Evolutionary conservation across 257 asterid genomes (phyloP), one percentile per base, ranked within the genome.

Genomic region (Solanum pimpinellifolium): DNA sequence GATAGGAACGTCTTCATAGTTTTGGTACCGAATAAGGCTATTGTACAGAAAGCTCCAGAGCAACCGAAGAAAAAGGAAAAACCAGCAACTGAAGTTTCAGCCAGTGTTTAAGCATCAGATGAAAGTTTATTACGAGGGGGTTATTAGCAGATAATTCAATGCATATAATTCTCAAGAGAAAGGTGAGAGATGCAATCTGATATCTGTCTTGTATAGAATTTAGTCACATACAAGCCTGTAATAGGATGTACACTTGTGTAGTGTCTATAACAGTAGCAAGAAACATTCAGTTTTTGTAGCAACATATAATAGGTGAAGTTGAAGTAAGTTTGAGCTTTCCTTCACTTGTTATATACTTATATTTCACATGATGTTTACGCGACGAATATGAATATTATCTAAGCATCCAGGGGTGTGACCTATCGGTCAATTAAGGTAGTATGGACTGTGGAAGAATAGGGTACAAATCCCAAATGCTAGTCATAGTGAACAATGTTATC

Each of bases 1-100:
- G 99, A 94, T 88, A 92, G 95, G 88, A 95, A 95, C 89, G 90
- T 96, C 12, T 97, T 93, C 78, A 87, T 96, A 44, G 70, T 97
- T 77, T 85, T 97, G 94, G 90, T 93, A 72, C 99, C 99, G n/a
- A 97, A 97, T 91, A 96, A 96, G 94, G 90, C 91, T 25, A 35
- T 92, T 86, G 85, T 44, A 86, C 96, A 91, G 91, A 96, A 93
- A 87, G 73, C 91, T 86, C 95, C 91, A 75, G 98, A 96, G 66
- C 90, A 90, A 18, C 94, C 97, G 33, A 93, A 90, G 94, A 91
- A 92, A 90, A 93, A 91, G 90, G 97, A 93, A 18, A 87, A 89
- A 78, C 23, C 93, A 6, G 96, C 86, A 39, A 85, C 89, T 60
- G 96, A 92, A 92, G 98, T 94, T 75, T 92, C 97, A 44, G 98